Conservation (phyloP, 345 rosid species). For the Hibiscus mutabilis region DNA sequence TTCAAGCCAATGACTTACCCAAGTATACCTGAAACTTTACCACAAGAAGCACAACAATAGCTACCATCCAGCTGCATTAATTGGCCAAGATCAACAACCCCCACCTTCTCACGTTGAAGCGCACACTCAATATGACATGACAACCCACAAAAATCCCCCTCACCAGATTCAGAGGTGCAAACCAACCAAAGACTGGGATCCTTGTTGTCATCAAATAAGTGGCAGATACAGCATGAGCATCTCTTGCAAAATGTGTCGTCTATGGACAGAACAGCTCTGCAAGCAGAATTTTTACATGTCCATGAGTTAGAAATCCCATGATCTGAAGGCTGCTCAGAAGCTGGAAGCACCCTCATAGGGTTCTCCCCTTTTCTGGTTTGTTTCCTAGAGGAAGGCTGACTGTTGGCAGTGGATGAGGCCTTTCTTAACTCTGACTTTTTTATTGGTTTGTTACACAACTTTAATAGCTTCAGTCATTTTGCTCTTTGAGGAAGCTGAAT, state of each 20-base stretch:
- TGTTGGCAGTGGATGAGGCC: conserved; percentile 19
- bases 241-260: conserved; percentile 85
- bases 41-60: conserved; percentile 92
- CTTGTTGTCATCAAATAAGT: conserved; percentile 80
- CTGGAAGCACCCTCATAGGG: conserved; percentile 36
- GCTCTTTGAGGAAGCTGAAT: conserved; percentile 49
- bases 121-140: conserved; percentile 97
- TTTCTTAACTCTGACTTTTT: conserved; percentile 68
- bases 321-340: conserved; percentile 38
- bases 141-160: conserved; percentile 69
- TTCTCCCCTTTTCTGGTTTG: conserved; percentile 61
- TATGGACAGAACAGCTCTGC: conserved; percentile 50
- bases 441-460: conserved; percentile 31
- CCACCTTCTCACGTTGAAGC: conserved; percentile 69
- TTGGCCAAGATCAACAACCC: conserved; percentile 75
- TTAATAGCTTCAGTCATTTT: conserved; percentile 57
- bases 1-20: conserved; percentile 46
- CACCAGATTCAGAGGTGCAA: conserved; percentile 47
- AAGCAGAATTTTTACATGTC: conserved; percentile 67
- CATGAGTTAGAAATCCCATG: conserved; percentile 45
- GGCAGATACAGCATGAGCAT: conserved; percentile 95
- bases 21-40: conserved; percentile 88
- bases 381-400: conserved; percentile 44
- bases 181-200: conserved; percentile 81
- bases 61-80: conserved; percentile 81